Conservation (phyloP, 2,329 filamentous ascomycete genomes). For the Penicillium concentricum region DNA sequence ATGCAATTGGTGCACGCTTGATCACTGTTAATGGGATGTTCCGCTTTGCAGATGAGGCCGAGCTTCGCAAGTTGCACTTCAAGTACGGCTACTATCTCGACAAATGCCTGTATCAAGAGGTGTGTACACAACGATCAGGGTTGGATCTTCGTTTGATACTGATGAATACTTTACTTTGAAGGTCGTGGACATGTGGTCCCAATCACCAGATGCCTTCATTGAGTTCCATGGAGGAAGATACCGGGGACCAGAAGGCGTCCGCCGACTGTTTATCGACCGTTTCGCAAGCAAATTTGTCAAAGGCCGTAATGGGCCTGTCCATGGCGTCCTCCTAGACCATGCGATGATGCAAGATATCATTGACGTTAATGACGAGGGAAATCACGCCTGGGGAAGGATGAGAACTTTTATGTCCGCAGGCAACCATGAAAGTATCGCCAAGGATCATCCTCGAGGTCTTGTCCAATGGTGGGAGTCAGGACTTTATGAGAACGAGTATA, state of each 20-base stretch:
- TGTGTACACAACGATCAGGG: constrained; percentile 15
- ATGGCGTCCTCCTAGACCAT: constrained; percentile 58
- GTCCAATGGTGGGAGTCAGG: constrained; percentile 61
- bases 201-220: constrained; percentile 55
- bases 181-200: constrained; percentile 52
- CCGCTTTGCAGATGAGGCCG: constrained; percentile 48
- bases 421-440: constrained; percentile 53
- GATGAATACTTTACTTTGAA: constrained; percentile 14
- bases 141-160: too few species aligned
- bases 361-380: constrained; percentile 47
- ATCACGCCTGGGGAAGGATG: constrained; percentile 52
- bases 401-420: constrained; percentile 57
- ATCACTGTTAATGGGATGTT: too few species aligned
- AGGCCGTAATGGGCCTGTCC: constrained; percentile 56
- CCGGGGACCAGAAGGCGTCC: constrained; percentile 52
- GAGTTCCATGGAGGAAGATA: constrained; percentile 58
- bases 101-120: constrained; percentile 59
- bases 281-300: constrained; percentile 54
- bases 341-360: constrained; percentile 59
- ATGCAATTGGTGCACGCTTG: too few species aligned
- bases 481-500: constrained; percentile 60
- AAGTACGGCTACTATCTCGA: constrained; percentile 61
- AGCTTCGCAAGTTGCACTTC: constrained; percentile 57
- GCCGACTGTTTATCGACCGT: constrained; percentile 53
- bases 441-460: constrained; percentile 52